Evolutionary conservation across 169 alveolate genomes (phyloP), one percentile per base, ranked within the genome.

Genomic region (Eimeria sp.): DNA sequence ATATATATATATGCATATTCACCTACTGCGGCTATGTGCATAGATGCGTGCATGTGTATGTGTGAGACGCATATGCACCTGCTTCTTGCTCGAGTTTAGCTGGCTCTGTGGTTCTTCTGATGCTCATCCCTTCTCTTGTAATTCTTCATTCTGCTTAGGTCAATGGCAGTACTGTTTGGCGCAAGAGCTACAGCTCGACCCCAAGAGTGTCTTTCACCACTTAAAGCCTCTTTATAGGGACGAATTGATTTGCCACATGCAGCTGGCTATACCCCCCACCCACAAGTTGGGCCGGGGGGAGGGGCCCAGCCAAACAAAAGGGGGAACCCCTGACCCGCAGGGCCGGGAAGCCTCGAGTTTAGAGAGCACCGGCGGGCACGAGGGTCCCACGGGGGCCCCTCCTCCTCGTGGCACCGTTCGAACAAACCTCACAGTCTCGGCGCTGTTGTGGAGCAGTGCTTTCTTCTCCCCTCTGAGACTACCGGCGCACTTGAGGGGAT

Each of bases 151-250:
- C 61, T 54, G 61, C 51, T 9, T 49, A 97, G 73, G 98, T 95
- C 84, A 96, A 93, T 82, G 95, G 96, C 70, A 97, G 96, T 70
- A 88, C 49, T 96, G 92, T 94, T 30, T 95, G 10, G 89, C 96
- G 11, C 67, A 27, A 47, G 96, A 95, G 47, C 73, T 95, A 22
- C 73, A 70, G 40, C 14, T 95, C 47, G 92, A 61, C 34, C 95
- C 96, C 40, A 95, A 95, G 58, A 86, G 83, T 11, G 83, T 95
- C 27, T 95, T 95, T 43, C 96, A 95, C 78, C 96, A 95, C 76
- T 40, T 95, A 58, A 95, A 95, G 73, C 93, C 95, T 13, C 61
- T 95, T 22, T 86, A 95, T 57, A 22, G 92, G 5, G 84, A 76
- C 58, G 95, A 73, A 20, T 63, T 95, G 20, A 61, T 95, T 13